These are phyloP conservation scores for Pythium brachiatum DNA, from an alignment of 352 stramenopile genomes.

Conservation along the genomic window DNA sequence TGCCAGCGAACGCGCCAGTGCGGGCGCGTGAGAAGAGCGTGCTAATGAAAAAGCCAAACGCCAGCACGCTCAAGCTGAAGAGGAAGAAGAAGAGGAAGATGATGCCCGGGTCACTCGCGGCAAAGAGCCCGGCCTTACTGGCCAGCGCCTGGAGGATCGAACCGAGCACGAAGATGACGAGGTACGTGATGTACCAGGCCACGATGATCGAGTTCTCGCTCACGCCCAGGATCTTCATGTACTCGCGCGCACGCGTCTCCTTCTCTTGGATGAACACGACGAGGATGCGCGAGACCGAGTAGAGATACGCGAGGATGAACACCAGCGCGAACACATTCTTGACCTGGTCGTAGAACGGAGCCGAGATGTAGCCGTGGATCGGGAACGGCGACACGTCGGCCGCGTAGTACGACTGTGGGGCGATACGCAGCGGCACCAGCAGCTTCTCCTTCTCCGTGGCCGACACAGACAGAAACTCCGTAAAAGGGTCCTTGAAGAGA, in stretches of 20 bases:
- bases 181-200: constrained; percentile 87
- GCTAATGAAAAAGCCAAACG: constrained; percentile 71
- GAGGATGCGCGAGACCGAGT: constrained; percentile 83
- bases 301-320: constrained; percentile 91
- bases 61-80: constrained; percentile 55
- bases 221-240: constrained; percentile 94
- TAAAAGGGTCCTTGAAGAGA: constrained; percentile 2
- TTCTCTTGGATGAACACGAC: constrained; percentile 92
- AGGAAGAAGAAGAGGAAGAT: constrained; percentile 80
- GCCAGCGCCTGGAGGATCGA: constrained; percentile 62
- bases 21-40: constrained; percentile 83
- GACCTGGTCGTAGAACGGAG: constrained; percentile 73
- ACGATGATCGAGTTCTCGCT: constrained; percentile 63
- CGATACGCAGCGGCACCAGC: constrained; percentile 49
- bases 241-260: constrained; percentile 88
- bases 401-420: constrained; percentile 54
- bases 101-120: constrained; percentile 49
- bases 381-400: constrained; percentile 50
- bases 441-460: constrained; percentile 34
- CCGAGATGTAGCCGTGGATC: constrained; percentile 49
- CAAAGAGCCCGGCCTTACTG: constrained; percentile 47
- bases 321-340: constrained; percentile 81
- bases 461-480: constrained; percentile 10
- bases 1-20: constrained; percentile 45
- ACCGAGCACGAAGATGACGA: constrained; percentile 74